These are phyloP conservation scores for Mycena pura DNA, from an alignment of 768 basidiomycete genomes.

Conservation along the genomic window DNA sequence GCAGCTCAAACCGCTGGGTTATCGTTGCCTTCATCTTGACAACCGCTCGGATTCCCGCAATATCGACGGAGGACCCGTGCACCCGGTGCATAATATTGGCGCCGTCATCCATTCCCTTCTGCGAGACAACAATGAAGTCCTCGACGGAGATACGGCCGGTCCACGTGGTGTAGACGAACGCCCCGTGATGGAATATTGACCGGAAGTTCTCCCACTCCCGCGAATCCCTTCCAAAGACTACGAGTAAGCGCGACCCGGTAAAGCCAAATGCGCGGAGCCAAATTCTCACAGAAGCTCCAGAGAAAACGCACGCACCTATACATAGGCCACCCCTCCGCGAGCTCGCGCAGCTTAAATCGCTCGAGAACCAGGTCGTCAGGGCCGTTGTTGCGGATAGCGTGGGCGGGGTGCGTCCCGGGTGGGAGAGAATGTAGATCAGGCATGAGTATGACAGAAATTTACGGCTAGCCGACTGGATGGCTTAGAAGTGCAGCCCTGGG, in stretches of 20 bases:
- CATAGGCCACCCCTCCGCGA: constrained; percentile 33
- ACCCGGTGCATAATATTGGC: constrained; percentile 31
- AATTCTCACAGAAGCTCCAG: background rate
- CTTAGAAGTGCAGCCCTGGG: no score
- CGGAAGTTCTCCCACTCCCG: constrained; percentile 34
- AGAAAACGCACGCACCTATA: constrained; percentile 19
- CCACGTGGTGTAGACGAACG: constrained; percentile 32
- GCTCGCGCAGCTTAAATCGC: constrained; percentile 31
- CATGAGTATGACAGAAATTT: background rate
- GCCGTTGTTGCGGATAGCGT: constrained; percentile 31
- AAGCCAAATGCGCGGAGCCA: background rate
- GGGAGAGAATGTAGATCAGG: constrained; percentile 30
- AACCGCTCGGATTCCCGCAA: constrained; percentile 38
- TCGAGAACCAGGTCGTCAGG: constrained; percentile 26
- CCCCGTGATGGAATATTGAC: constrained; percentile 30
- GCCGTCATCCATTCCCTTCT: constrained; percentile 31
- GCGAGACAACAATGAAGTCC: constrained; percentile 27
- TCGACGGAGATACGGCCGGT: constrained; percentile 28
- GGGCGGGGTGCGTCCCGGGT: constrained; percentile 25
- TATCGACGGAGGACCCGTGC: constrained; percentile 32
- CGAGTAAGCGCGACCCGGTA: background rate
- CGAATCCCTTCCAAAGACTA: constrained; percentile 15
- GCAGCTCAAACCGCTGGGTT: constrained; percentile 29
- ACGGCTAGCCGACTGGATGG: no score
- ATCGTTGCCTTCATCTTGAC: constrained; percentile 43